Conservation (phyloP, 1,139 yeast species). For the Suhomyces panamericanus region DNA sequence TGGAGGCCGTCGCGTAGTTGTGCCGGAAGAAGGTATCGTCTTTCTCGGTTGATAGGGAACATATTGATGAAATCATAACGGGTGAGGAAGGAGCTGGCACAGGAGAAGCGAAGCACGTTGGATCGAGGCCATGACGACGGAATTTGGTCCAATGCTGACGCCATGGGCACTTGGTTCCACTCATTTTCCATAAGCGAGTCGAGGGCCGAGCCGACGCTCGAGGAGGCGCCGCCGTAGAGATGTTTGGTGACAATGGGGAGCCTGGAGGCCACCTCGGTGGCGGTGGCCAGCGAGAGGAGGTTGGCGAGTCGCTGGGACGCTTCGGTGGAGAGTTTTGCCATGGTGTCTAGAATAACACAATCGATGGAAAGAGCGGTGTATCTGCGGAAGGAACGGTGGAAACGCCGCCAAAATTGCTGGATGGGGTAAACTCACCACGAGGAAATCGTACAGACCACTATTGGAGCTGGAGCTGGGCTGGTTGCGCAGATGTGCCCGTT, state of each 20-base stretch:
- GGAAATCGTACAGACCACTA: background rate
- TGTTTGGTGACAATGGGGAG: conserved; percentile 29
- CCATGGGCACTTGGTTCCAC: conserved; percentile 34
- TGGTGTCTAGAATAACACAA: background rate
- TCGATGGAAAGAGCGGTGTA: background rate
- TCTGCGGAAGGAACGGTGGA: background rate
- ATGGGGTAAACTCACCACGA: background rate
- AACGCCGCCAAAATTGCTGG: background rate
- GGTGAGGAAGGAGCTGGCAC: conserved; percentile 39
- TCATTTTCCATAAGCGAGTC: conserved; percentile 33
- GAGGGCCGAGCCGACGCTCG: conserved; percentile 24
- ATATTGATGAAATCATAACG: conserved; percentile 40
- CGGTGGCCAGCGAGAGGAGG: conserved; percentile 32
- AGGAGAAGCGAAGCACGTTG: conserved; percentile 36
- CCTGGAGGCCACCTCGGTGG: conserved; percentile 30
- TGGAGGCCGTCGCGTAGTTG: conserved; percentile 25
- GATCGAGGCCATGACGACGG: conserved; percentile 21
- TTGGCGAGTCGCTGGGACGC: conserved; percentile 33
- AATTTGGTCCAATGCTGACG: conserved; percentile 26
- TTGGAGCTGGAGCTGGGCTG: background rate
- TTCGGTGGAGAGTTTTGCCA: conserved; percentile 21
- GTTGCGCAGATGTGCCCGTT: too few relatives aligned
- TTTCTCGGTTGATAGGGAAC: conserved; percentile 35
- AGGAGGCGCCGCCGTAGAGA: conserved; percentile 22
- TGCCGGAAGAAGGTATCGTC: conserved; percentile 27